Conservation (phyloP, 2,329 filamentous ascomycete genomes). For the Clonostachys solani region DNA sequence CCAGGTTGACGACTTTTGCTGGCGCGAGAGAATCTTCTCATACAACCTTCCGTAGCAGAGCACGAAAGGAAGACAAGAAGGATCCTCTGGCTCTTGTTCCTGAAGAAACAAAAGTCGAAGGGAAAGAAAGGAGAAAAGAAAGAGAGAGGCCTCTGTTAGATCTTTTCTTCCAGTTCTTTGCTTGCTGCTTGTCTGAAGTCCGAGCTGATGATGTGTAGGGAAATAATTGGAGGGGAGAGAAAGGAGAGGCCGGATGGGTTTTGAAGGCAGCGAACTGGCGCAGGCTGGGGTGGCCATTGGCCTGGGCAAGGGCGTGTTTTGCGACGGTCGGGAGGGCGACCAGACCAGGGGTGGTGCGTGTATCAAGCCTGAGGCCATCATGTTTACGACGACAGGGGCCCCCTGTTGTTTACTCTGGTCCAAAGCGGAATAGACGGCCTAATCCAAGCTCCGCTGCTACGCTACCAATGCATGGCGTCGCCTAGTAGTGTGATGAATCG, state of each 20-base stretch:
- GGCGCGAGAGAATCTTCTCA: slow-evolving; percentile 66
- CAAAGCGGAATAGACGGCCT: not conserved
- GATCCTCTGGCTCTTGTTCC: slow-evolving; percentile 60
- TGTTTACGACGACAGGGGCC: slow-evolving; percentile 4
- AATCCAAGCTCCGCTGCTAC: too few species aligned
- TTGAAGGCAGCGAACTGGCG: slow-evolving; percentile 20
- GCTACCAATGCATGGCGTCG: too few species aligned
- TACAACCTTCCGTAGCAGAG: slow-evolving; percentile 51
- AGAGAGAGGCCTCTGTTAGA: slow-evolving; percentile 22
- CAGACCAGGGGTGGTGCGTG: slow-evolving; percentile 3
- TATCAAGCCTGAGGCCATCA: slow-evolving; percentile 1
- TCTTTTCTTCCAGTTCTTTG: slow-evolving; percentile 20
- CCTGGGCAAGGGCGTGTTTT: not conserved
- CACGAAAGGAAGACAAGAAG: slow-evolving; percentile 66
- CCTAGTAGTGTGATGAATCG: too few species aligned
- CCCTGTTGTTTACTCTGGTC: slow-evolving; percentile 6
- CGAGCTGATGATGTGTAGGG: slow-evolving; percentile 23
- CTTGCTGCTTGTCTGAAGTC: slow-evolving; percentile 15
- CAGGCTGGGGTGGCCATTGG: slow-evolving; percentile 21
- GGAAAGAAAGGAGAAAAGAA: slow-evolving; percentile 22
- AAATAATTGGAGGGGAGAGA: slow-evolving; percentile 31
- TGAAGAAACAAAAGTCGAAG: slow-evolving; percentile 49
- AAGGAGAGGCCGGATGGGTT: slow-evolving; percentile 20
- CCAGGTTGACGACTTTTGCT: slow-evolving; percentile 90
- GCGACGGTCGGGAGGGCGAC: not conserved